Base-by-base conservation (phyloP, 768 basidiomycete genomes). In the Phaffia australis region DNA sequence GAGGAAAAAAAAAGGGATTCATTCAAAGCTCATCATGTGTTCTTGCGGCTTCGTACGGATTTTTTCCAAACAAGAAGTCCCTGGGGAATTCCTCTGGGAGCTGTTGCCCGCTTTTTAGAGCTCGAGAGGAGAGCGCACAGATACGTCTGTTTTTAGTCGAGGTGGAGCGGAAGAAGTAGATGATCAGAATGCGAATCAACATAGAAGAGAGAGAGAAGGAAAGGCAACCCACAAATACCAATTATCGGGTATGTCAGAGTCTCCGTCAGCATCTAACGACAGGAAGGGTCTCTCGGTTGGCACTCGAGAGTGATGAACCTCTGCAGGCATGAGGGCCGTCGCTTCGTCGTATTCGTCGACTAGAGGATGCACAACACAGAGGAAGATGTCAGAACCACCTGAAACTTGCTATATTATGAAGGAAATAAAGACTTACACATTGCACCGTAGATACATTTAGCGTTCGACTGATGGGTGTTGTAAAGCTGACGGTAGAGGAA, bases 401-500 rank as follows among this genome's bases (percentile, higher is more conserved):
- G n/a, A n/a, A n/a, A n/a, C n/a, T n/a, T n/a, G n/a, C n/a, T n/a
- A n/a, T n/a, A n/a, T n/a, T n/a, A n/a, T 23, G 29, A 47, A 11
- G 49, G 25, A 27, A 8, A 19, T 2, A 18, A 2, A 4, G 56
- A 66, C 59, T 8, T 9, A 66, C 49, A 59, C 65, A 66, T 66
- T 11, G 65, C 59, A 0, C 65, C 65, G 47, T 89, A 89, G 62
- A 89, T 81, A 8, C 78, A 84, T 23, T 83, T 81, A 8, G 81
- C 83, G 32, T 85, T 83, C 32, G 81, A 80, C 55, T 80, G 78
- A 30, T 81, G 81, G 16, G 83, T 85, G 71, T 89, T 85, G 77
- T 81, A 83, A 6, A 90, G 78, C 73, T 90, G 88, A 64, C 83
- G 79, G 86, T 87, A 91, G 56, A 91, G 73, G 75, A 89, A 89